phyloP scores from a whole-genome alignment of 1,139 yeast genomes.

The Scheffersomyces titani region DNA sequence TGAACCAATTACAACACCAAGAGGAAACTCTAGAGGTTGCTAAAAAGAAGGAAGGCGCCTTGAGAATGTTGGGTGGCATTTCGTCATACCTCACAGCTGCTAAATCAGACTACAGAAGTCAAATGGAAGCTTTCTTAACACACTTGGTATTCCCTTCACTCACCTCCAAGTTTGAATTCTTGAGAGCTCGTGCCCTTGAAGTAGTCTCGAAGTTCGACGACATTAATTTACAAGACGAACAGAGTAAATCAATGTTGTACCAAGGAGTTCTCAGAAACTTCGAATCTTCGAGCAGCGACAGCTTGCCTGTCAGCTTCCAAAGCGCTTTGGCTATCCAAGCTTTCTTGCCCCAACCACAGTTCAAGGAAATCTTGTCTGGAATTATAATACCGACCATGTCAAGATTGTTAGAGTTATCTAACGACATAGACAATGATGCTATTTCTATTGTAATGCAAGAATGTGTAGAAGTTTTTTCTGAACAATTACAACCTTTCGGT shows the following conservation, averaged over 20 bases:
- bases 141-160: constrained; percentile 74
- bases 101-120: constrained; percentile 58
- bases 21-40: constrained; percentile 60
- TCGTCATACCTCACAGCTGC: constrained; percentile 57
- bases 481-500: constrained; percentile 92
- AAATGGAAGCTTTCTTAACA: constrained; percentile 71
- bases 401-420: constrained; percentile 69
- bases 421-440: constrained; percentile 84
- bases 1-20: constrained; percentile 40
- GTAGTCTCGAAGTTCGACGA: constrained; percentile 71
- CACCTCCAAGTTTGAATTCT: constrained; percentile 62
- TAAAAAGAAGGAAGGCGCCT: constrained; percentile 74
- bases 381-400: constrained; percentile 85
- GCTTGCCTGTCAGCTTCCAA: constrained; percentile 79
- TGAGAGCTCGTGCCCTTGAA: constrained; percentile 85
- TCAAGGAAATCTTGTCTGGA: constrained; percentile 65
- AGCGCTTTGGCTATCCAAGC: constrained; percentile 88
- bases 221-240: constrained; percentile 52
- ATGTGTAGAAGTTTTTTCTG: constrained; percentile 85
- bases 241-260: constrained; percentile 56
- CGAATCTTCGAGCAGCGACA: constrained; percentile 37
- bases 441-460: constrained; percentile 93
- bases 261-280: constrained; percentile 70
- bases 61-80: constrained; percentile 76
- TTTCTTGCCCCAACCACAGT: constrained; percentile 62